phyloP scores from a whole-genome alignment of 495 filamentous ascomycete species.

The Delitschia confertaspora region DNA sequence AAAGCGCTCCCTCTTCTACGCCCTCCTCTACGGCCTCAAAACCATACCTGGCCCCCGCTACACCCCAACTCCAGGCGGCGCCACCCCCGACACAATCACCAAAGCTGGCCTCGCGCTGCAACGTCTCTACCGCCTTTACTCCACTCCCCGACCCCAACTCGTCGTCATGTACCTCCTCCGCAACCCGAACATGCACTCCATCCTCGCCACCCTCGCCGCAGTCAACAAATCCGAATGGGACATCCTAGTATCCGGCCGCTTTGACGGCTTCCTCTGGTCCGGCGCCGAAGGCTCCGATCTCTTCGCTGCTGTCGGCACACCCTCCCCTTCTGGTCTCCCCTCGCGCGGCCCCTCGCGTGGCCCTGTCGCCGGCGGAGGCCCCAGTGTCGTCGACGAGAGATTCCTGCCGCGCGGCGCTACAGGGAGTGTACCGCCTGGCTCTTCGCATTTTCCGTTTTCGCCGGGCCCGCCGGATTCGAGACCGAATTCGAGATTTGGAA shows the following conservation, averaged over 20 bases:
- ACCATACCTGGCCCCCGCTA: conserved; percentile 44
- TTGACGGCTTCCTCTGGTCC: conserved; percentile 94
- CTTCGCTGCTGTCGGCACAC: too few relatives aligned
- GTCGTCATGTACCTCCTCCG: conserved; percentile 81
- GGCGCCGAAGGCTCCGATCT: conserved; percentile 58
- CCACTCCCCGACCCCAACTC: conserved; percentile 71
- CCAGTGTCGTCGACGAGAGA: too few relatives aligned
- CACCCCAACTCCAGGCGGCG: conserved; percentile 44
- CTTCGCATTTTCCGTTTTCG: too few relatives aligned
- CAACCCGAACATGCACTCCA: conserved; percentile 70
- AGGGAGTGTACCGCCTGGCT: too few relatives aligned
- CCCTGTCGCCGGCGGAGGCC: conserved; percentile 2
- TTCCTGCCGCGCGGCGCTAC: too few relatives aligned
- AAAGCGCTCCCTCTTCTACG: conserved; percentile 68
- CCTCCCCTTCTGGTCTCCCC: conserved; percentile 27
- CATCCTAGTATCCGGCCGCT: conserved; percentile 87
- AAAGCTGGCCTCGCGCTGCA: conserved; percentile 69
- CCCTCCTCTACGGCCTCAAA: conserved; percentile 61
- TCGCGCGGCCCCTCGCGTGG: conserved; percentile 29
- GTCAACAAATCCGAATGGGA: conserved; percentile 91
- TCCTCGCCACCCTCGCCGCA: conserved; percentile 76
- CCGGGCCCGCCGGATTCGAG: neutral
- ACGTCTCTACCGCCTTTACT: conserved; percentile 67
- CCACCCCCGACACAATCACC: conserved; percentile 57
- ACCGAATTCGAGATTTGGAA: conserved; percentile 5